These are phyloP conservation scores for Postia placenta DNA, from an alignment of 768 basidiomycete genomes.

Conservation along the genomic window DNA sequence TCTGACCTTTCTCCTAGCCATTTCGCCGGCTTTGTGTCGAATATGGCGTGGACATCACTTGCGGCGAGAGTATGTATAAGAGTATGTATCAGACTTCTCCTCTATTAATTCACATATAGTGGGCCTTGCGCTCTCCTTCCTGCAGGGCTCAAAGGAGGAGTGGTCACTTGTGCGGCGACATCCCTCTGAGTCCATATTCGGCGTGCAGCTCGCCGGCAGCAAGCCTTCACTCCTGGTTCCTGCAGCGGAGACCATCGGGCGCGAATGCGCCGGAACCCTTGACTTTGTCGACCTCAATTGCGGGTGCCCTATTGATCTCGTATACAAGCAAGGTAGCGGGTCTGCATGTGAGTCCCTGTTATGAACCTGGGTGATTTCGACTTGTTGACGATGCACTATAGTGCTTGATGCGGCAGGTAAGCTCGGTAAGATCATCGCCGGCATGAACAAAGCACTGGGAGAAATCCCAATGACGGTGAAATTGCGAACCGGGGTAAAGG, in stretches of 20 bases:
- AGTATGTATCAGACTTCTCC: not conserved
- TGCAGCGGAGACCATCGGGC: conserved; percentile 74
- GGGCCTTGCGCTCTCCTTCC: conserved; percentile 90
- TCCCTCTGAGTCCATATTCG: conserved; percentile 81
- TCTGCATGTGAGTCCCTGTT: conserved; percentile 62
- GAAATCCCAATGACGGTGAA: conserved; percentile 90
- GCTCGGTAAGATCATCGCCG: conserved; percentile 79
- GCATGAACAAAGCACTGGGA: conserved; percentile 88
- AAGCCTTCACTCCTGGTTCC: conserved; percentile 75
- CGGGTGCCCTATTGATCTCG: conserved; percentile 95
- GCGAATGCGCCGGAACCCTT: conserved; percentile 56
- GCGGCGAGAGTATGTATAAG: conserved; percentile 71
- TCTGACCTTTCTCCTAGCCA: conserved; percentile 43
- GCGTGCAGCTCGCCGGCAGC: conserved; percentile 89
- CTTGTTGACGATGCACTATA: conserved; percentile 22
- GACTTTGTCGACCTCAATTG: conserved; percentile 96
- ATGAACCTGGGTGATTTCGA: too few species aligned
- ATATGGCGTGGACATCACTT: conserved; percentile 91
- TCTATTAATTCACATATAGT: conserved; percentile 34
- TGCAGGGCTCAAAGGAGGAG: conserved; percentile 85
- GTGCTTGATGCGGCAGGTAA: conserved; percentile 81
- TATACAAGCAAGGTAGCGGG: conserved; percentile 88
- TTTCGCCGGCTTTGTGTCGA: conserved; percentile 86
- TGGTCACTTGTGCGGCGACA: conserved; percentile 92
- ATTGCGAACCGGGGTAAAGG: conserved; percentile 89